phyloP scores from a whole-genome alignment of 1,139 yeast genomes.

The Kodamaea sp. region DNA sequence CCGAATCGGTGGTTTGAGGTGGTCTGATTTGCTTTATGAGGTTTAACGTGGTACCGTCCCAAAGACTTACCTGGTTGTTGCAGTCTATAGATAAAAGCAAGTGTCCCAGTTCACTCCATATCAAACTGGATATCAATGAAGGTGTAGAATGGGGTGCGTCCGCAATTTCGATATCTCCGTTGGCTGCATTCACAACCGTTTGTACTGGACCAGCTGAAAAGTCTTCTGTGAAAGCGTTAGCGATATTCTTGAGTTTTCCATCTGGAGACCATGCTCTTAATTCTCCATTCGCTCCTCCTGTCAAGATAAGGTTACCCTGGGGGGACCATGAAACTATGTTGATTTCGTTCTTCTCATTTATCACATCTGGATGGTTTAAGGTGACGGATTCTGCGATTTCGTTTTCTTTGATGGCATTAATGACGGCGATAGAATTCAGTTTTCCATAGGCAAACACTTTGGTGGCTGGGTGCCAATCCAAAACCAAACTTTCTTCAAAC shows the following conservation, averaged over 20 bases:
- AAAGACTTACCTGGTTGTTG: conserved; percentile 33
- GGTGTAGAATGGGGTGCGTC: conserved; percentile 1
- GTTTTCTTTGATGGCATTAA: conserved; percentile 34
- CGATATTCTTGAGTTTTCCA: conserved; percentile 63
- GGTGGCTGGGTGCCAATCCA: conserved; percentile 43
- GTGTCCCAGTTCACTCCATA: conserved; percentile 42
- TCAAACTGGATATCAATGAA: conserved; percentile 19
- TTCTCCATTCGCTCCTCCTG: conserved; percentile 65
- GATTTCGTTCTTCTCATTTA: conserved; percentile 31
- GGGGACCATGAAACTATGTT: conserved; percentile 66
- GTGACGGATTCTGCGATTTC: conserved; percentile 37
- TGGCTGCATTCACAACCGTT: background rate
- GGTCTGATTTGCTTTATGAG: conserved; percentile 31
- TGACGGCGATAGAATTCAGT: conserved; percentile 35
- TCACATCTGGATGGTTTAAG: conserved; percentile 33
- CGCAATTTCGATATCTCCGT: background rate
- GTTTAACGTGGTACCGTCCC: conserved; percentile 40
- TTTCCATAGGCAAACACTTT: conserved; percentile 43
- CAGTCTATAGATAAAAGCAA: conserved; percentile 37
- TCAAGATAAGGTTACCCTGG: conserved; percentile 54
- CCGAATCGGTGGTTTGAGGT: conserved; percentile 8
- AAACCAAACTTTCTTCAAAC: conserved; percentile 32
- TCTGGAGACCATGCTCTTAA: conserved; percentile 67
- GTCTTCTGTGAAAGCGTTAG: conserved; percentile 20
- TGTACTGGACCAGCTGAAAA: conserved; percentile 2